These are phyloP conservation scores for Dendrobium officinale DNA, from an alignment of 106 monocot genomes.

Conservation along the genomic window DNA sequence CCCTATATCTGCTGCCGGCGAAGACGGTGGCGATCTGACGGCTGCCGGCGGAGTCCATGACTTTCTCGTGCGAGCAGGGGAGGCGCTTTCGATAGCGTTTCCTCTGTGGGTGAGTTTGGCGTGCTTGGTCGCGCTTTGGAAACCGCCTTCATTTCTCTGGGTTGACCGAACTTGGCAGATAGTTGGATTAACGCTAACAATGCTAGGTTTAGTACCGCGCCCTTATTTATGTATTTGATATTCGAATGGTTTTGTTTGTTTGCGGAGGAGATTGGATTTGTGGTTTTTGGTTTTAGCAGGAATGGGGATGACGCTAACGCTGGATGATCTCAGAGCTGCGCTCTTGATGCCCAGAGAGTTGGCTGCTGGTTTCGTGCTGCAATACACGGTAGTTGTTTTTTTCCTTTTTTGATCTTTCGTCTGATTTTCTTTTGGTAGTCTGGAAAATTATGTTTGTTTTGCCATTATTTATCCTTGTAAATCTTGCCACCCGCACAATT, in stretches of 20 bases:
- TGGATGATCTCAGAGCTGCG: slow-evolving; percentile 65
- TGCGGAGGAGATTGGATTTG: background rate
- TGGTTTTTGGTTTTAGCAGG: slow-evolving; percentile 28
- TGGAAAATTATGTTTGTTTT: no score
- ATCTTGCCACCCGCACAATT: no score
- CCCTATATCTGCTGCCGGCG: background rate
- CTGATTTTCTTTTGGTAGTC: no score
- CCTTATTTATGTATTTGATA: background rate
- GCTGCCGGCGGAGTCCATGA: background rate
- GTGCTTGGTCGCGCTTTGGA: slow-evolving; percentile 45
- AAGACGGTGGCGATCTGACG: background rate
- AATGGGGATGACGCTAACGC: slow-evolving; percentile 94
- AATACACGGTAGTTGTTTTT: slow-evolving; percentile 51
- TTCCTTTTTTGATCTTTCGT: no score
- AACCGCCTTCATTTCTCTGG: slow-evolving; percentile 58
- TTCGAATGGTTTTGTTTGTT: background rate
- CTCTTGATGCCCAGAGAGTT: slow-evolving; percentile 84
- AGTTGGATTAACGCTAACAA: slow-evolving; percentile 74
- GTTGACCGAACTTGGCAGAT: slow-evolving; percentile 54
- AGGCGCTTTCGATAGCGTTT: slow-evolving; percentile 64
- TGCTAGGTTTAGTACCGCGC: slow-evolving; percentile 49
- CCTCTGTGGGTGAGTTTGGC: slow-evolving; percentile 77
- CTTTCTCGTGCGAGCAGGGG: slow-evolving; percentile 42
- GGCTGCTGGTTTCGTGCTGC: slow-evolving; percentile 71
- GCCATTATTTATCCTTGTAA: no score